Percentiles rank a stretch among this genome's conserved stretches.
Conservation (phyloP, 306 rosid species). For the Inga laurina region DNA sequence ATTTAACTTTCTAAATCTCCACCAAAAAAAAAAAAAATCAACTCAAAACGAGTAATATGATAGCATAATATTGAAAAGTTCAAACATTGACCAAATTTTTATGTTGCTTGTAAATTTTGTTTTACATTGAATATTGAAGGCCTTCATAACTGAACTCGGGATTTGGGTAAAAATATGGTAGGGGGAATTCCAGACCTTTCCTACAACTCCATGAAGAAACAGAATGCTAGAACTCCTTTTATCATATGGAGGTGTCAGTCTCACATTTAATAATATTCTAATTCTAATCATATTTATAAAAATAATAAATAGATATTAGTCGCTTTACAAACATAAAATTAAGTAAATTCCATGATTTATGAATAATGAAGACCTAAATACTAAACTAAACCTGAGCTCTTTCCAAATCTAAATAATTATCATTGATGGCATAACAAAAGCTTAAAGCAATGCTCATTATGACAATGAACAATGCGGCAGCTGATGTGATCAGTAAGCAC, state of each 20-base stretch:
- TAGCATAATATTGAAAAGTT: too few relatives aligned
- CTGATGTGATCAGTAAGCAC: background rate
- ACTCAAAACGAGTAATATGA: too few relatives aligned
- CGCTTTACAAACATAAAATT: background rate
- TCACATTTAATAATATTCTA: background rate
- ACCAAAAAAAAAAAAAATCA: too few relatives aligned
- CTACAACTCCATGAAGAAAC: background rate
- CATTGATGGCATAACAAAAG: constrained; percentile 10
- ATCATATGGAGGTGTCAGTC: background rate
- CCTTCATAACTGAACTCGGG: background rate
- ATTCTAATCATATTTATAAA: background rate
- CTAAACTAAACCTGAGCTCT: background rate
- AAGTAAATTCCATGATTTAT: background rate
- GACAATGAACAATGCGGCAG: background rate
- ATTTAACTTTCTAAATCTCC: too few relatives aligned
- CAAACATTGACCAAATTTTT: too few relatives aligned
- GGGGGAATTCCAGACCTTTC: background rate
- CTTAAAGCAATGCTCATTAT: constrained; percentile 6
- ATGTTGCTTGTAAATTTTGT: too few relatives aligned
- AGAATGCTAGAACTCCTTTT: background rate
- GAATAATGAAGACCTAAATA: background rate
- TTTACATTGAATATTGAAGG: background rate
- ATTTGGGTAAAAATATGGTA: background rate
- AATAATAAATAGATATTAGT: background rate
- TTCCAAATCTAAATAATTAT: background rate